Conservation (phyloP, 345 rosid genomes). For the Pelargonium nanum region DNA sequence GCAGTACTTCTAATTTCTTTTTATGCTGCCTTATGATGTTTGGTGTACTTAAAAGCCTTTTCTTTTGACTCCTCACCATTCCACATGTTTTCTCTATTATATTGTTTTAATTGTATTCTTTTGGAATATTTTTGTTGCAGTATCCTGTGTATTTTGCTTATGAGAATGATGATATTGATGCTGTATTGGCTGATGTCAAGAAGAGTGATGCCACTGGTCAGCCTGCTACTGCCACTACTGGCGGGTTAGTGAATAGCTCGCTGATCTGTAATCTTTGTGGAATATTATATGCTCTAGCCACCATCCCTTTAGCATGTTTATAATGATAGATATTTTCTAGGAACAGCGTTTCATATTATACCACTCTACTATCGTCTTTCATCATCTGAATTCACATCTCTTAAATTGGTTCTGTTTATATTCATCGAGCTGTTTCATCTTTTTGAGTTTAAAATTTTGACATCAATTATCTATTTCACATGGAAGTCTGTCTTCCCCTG, state of each 20-base stretch:
- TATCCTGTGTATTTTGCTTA: slow-evolving; percentile 94
- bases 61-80: neutral
- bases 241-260: slow-evolving; percentile 60
- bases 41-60: too few relatives aligned
- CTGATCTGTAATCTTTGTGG: neutral
- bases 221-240: slow-evolving; percentile 90
- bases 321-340: neutral
- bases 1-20: too few relatives aligned
- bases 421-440: neutral
- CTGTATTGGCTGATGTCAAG: slow-evolving; percentile 74
- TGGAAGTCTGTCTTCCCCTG: neutral
- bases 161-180: slow-evolving; percentile 73
- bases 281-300: neutral
- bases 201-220: slow-evolving; percentile 80
- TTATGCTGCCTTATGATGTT: too few relatives aligned
- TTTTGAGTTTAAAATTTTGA: neutral
- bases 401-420: neutral
- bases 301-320: too few relatives aligned
- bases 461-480: neutral
- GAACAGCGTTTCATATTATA: too few relatives aligned
- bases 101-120: neutral
- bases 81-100: neutral
- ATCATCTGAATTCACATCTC: neutral
- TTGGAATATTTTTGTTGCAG: slow-evolving; percentile 31
- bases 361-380: neutral